Conservation (phyloP, 2,329 filamentous ascomycete species). For the Ilyonectria sp. region DNA sequence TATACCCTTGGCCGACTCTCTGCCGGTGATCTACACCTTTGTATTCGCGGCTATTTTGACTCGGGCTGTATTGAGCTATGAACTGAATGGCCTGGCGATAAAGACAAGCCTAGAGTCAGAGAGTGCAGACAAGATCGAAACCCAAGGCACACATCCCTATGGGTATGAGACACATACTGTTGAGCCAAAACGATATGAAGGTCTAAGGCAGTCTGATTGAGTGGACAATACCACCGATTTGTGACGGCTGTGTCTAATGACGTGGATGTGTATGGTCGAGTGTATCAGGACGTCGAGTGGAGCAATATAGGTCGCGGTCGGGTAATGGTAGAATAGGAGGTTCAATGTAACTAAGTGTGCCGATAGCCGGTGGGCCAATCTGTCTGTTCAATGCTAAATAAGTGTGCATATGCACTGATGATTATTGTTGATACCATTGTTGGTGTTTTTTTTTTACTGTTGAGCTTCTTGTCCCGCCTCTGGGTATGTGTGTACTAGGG, state of each 20-base stretch:
- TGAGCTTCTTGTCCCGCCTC: too few species aligned
- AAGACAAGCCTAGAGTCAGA: constrained; percentile 12
- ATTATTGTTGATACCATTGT: too few species aligned
- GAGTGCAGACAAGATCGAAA: not conserved
- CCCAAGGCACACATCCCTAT: not conserved
- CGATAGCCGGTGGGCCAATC: too few species aligned
- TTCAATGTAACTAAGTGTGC: too few species aligned
- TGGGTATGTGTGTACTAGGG: too few species aligned
- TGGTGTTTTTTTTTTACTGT: too few species aligned
- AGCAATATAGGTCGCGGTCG: not conserved
- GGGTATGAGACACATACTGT: constrained; percentile 18
- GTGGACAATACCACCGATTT: not conserved
- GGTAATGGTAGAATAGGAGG: not conserved
- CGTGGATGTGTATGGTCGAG: not conserved
- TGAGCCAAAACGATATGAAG: constrained; percentile 20
- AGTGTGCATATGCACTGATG: too few species aligned
- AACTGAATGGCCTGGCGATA: constrained; percentile 26
- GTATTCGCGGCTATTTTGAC: constrained; percentile 28
- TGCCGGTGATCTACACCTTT: constrained; percentile 34
- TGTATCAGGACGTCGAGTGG: not conserved
- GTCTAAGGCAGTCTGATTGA: constrained; percentile 15
- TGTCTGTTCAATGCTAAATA: too few species aligned
- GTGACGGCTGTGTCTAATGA: not conserved
- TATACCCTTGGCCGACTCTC: constrained; percentile 31
- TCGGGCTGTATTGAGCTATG: constrained; percentile 25